phyloP scores from a whole-genome alignment of 140 eudicot species.

The Anethum foeniculum region DNA sequence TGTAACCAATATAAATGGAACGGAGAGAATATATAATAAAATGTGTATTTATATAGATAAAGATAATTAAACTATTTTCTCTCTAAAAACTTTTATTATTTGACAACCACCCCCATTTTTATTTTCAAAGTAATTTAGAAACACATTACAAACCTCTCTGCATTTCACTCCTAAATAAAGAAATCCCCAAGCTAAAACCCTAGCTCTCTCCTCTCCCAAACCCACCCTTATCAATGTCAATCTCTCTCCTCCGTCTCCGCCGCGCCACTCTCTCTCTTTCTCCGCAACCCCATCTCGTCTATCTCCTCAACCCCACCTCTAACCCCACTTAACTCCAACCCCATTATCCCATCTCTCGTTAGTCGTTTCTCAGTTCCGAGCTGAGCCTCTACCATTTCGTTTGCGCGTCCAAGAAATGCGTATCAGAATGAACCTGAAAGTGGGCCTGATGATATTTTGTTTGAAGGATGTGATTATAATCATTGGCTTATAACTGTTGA shows the following conservation, averaged over 20 bases:
- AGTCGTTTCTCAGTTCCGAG: conserved; percentile 12
- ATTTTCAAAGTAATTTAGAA: too few species aligned
- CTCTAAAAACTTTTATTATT: too few species aligned
- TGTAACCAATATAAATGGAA: too few species aligned
- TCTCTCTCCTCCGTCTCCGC: conserved; percentile 1
- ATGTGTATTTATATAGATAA: too few species aligned
- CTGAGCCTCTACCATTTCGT: conserved; percentile 19
- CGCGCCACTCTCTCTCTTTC: not conserved
- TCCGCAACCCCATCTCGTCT: not conserved
- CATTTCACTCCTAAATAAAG: not conserved
- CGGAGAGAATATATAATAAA: too few species aligned
- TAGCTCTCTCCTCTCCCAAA: not conserved
- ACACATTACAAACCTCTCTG: too few species aligned
- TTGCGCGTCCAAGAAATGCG: conserved; percentile 23
- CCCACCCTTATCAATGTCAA: not conserved
- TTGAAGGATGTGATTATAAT: conserved; percentile 92
- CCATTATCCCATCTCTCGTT: not conserved
- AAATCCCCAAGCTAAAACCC: not conserved
- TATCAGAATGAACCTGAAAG: conserved; percentile 7
- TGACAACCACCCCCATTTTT: too few species aligned
- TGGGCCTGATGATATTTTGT: conserved; percentile 50
- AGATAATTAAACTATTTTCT: too few species aligned
- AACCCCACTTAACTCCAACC: not conserved
- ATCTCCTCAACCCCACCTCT: not conserved
- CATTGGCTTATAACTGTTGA: conserved; percentile 91